Evolutionary conservation across 345 rosid genomes (phyloP).

Genomic region (Syzygium aromaticum): DNA sequence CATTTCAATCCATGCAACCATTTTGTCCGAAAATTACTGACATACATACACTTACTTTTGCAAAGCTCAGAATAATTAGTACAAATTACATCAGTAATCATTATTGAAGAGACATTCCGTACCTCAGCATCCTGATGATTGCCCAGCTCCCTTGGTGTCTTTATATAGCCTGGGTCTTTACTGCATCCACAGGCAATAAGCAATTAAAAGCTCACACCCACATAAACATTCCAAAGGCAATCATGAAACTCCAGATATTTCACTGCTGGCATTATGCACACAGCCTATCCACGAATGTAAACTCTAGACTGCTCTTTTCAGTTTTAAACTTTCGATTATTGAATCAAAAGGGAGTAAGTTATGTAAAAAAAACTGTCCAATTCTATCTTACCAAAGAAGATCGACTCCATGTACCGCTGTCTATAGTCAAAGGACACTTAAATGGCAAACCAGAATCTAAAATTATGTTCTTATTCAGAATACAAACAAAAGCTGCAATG

Average conservation of each 20-base stretch:
- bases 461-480: neutral
- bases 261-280: neutral
- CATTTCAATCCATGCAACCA: neutral
- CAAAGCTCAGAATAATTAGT: neutral
- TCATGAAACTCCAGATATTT: neutral
- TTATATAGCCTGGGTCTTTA: slow-evolving; percentile 79
- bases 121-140: slow-evolving; percentile 44
- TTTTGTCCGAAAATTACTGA: neutral
- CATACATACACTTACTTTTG: neutral
- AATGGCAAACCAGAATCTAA: neutral
- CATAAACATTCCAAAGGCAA: neutral
- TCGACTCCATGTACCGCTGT: neutral
- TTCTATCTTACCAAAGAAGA: neutral
- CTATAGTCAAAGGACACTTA: neutral
- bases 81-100: neutral
- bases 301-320: neutral
- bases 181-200: slow-evolving; percentile 35
- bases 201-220: neutral
- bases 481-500: neutral
- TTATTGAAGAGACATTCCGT: neutral
- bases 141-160: slow-evolving; percentile 35
- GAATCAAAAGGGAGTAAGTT: neutral
- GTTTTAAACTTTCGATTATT: neutral
- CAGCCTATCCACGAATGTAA: neutral
- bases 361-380: neutral